Percentiles rank a stretch among this genome's conserved stretches.
Evolutionary conservation across 306 rosid species (phyloP).

Genomic region (Oemleria cerasiformis): DNA sequence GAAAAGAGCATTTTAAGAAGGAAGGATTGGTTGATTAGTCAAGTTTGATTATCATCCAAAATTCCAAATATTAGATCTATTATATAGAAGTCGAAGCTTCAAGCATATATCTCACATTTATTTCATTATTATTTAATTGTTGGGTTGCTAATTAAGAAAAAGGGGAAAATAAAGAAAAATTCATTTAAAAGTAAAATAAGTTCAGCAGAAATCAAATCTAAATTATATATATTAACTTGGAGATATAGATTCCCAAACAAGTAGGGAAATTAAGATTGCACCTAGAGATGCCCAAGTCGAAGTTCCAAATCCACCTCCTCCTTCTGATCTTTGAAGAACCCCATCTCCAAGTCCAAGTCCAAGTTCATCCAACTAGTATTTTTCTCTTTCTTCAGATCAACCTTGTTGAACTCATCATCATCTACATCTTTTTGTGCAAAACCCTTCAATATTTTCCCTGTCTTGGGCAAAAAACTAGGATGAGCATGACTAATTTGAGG

Average conservation of each 20-base stretch:
- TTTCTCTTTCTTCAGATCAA: constrained; percentile 40
- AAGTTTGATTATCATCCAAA: too few species aligned
- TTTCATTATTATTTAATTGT: background rate
- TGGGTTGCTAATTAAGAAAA: background rate
- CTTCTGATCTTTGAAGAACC: constrained; percentile 36
- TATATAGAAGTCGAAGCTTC: background rate
- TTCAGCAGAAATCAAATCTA: background rate
- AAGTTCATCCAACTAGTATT: constrained; percentile 34
- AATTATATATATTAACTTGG: background rate
- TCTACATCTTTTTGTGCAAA: constrained; percentile 7
- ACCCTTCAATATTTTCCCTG: constrained; percentile 14
- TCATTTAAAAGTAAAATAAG: too few species aligned
- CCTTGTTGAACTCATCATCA: constrained; percentile 31
- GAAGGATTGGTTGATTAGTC: too few species aligned
- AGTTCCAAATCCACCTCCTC: constrained; percentile 84
- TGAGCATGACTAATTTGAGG: too few species aligned
- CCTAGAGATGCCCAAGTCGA: constrained; percentile 48
- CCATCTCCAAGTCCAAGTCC: constrained; percentile 62
- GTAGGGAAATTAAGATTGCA: constrained; percentile 15
- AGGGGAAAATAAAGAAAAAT: background rate
- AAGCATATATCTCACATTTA: too few species aligned
- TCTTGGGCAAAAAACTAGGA: background rate
- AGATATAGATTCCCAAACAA: background rate
- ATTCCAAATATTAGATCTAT: background rate
- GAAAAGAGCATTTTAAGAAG: too few species aligned